A percentile compares a stretch with the other conserved stretches of the same genome.
Evolutionary conservation across 2,329 filamentous ascomycete genomes (phyloP).

Genomic region (Penicillium sp.): DNA sequence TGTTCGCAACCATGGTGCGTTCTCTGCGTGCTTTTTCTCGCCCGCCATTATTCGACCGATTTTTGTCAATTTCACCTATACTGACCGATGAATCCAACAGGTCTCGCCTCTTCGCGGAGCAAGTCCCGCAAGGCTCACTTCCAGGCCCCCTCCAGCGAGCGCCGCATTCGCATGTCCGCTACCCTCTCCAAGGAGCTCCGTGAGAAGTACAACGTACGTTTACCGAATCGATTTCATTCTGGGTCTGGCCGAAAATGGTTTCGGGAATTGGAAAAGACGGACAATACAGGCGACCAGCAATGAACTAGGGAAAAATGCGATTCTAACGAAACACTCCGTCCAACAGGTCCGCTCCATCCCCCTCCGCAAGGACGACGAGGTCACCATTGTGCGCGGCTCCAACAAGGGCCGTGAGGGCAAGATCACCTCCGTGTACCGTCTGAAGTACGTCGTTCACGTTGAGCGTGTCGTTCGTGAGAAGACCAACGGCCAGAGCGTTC

Average conservation of each 20-base stretch:
- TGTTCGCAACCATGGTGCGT: slow-evolving; percentile 23
- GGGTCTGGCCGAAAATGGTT: slow-evolving; percentile 7
- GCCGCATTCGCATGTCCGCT: slow-evolving; percentile 95
- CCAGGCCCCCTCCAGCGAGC: slow-evolving; percentile 85
- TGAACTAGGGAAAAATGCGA: not conserved
- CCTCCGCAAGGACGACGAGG: slow-evolving; percentile 96
- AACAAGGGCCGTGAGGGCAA: slow-evolving; percentile 99
- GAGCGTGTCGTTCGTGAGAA: slow-evolving; percentile 97
- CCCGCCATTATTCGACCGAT: slow-evolving; percentile 3
- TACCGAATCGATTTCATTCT: slow-evolving; percentile 1
- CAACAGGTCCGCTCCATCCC: slow-evolving; percentile 84
- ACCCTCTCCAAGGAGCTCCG: slow-evolving; percentile 93
- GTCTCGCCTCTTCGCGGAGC: slow-evolving; percentile 20
- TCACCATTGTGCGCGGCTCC: slow-evolving; percentile 82
- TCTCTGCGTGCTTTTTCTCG: slow-evolving; percentile 1
- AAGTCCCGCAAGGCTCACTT: slow-evolving; percentile 96
- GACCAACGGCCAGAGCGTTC: slow-evolving; percentile 92
- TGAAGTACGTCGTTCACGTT: slow-evolving; percentile 96
- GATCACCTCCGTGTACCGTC: slow-evolving; percentile 93
- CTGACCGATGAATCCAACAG: slow-evolving; percentile 4
- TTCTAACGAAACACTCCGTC: slow-evolving; percentile 12
- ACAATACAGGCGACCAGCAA: not conserved
- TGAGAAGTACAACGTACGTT: slow-evolving; percentile 94
- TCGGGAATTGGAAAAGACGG: slow-evolving; percentile 4
- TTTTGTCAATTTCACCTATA: slow-evolving; percentile 5